phyloP scores from a whole-genome alignment of 2,329 filamentous ascomycete genomes.

The Xylaria sp. region DNA sequence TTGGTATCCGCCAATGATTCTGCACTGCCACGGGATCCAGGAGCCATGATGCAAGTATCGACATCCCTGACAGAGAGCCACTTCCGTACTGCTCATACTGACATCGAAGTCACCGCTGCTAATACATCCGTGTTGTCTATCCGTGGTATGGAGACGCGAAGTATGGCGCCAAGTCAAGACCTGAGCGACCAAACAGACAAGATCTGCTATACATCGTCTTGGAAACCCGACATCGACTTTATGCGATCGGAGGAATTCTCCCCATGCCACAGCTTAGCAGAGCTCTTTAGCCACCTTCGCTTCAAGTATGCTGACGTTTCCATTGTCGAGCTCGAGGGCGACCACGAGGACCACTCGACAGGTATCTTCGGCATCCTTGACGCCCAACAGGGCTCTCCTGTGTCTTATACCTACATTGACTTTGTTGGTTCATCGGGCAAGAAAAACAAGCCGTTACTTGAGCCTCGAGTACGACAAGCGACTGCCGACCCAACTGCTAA shows the following conservation, averaged over 20 bases:
- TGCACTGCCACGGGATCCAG: background rate
- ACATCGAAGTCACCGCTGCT: background rate
- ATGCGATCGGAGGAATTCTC: conserved; percentile 4
- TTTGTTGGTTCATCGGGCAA: background rate
- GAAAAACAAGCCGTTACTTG: background rate
- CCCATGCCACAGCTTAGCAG: background rate
- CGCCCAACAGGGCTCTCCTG: background rate
- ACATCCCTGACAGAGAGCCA: conserved; percentile 9
- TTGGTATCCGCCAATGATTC: conserved; percentile 1
- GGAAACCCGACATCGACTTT: conserved; percentile 13
- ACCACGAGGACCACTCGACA: background rate
- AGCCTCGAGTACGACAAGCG: background rate
- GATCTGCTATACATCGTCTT: conserved; percentile 14
- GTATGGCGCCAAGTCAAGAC: background rate
- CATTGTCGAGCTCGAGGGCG: background rate
- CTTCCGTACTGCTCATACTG: conserved; percentile 11
- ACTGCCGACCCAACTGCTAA: background rate
- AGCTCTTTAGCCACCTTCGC: conserved; percentile 8
- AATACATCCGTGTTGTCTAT: background rate
- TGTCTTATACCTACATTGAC: background rate
- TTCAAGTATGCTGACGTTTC: conserved; percentile 9
- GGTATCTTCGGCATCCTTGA: background rate
- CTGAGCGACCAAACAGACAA: background rate
- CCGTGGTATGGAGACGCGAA: conserved; percentile 12
- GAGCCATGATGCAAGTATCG: conserved; percentile 4